Evolutionary conservation across 2,329 filamentous ascomycete genomes (phyloP).

Genomic region (Aureobasidium sp.): DNA sequence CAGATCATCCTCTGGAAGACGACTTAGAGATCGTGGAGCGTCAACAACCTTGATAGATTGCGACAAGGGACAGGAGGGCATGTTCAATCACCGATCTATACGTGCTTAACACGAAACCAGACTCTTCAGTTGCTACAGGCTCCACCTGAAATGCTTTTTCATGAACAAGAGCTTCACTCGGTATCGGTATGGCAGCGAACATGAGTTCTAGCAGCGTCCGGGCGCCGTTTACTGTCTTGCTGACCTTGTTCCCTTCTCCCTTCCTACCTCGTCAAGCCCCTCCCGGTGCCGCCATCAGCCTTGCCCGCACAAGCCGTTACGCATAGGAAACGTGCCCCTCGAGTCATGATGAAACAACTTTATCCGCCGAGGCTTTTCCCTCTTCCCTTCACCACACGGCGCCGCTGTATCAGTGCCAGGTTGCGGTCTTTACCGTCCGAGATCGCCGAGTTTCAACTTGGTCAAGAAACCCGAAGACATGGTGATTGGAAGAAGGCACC

Average conservation of each 20-base stretch:
- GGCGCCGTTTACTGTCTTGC: constrained; percentile 9
- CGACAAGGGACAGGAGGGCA: neutral
- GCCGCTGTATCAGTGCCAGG: constrained; percentile 1
- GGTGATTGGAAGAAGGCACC: neutral
- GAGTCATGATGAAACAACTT: constrained; percentile 16
- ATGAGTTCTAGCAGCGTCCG: neutral
- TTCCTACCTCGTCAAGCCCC: neutral
- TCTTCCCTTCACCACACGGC: neutral
- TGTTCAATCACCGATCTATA: neutral
- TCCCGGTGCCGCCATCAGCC: constrained; percentile 12
- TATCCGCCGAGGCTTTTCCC: constrained; percentile 3
- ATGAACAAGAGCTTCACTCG: neutral
- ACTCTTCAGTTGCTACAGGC: neutral
- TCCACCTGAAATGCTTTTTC: neutral
- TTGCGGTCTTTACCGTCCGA: constrained; percentile 1
- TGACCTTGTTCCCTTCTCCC: neutral
- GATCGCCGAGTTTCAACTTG: constrained; percentile 11
- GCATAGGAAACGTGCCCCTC: neutral
- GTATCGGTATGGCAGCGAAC: neutral
- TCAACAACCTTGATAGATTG: constrained; percentile 7
- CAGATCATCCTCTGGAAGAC: neutral
- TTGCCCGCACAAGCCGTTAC: constrained; percentile 11
- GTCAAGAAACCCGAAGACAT: neutral
- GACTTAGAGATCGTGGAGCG: constrained; percentile 12
- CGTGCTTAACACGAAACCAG: neutral